phyloP scores from a whole-genome alignment of 129 eudicot species.

The carrot (Daucus carota) region DNA sequence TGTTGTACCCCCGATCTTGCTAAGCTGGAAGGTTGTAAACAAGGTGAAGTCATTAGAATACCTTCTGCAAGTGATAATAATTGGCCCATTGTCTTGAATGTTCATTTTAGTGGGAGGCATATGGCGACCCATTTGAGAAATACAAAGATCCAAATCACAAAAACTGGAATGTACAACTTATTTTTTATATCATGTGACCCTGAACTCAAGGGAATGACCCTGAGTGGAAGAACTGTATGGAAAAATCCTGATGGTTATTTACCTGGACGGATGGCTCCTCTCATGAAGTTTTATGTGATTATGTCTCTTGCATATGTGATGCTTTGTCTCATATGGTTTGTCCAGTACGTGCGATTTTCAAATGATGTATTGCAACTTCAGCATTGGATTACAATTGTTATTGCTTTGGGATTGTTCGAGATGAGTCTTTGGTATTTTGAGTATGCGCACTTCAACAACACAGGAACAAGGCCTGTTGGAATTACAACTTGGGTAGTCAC shows the following conservation, averaged over 20 bases:
- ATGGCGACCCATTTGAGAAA: constrained; percentile 48
- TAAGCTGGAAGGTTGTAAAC: constrained; percentile 95
- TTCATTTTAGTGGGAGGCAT: constrained; percentile 62
- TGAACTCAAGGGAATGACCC: constrained; percentile 56
- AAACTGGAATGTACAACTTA: constrained; percentile 94
- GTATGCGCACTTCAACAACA: constrained; percentile 72
- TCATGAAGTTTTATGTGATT: constrained; percentile 65
- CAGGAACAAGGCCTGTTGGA: constrained; percentile 80
- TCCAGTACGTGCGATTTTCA: constrained; percentile 78
- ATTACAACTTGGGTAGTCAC: constrained; percentile 97
- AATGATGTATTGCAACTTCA: constrained; percentile 83
- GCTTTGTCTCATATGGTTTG: constrained; percentile 65
- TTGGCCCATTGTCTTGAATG: constrained; percentile 74
- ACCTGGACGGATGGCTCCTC: constrained; percentile 98
- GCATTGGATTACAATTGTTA: constrained; percentile 81
- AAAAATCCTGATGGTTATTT: constrained; percentile 88
- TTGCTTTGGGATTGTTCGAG: constrained; percentile 78
- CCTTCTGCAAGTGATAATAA: constrained; percentile 55
- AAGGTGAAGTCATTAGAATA: constrained; percentile 84
- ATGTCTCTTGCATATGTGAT: constrained; percentile 70
- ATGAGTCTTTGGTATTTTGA: constrained; percentile 94
- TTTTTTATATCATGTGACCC: constrained; percentile 94
- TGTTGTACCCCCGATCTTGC: constrained; percentile 99
- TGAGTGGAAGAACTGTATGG: constrained; percentile 87
- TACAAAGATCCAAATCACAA: constrained; percentile 50